Evolutionary conservation across 2,329 filamentous ascomycete species (phyloP).

Genomic region (Pezizomycotina sp.): DNA sequence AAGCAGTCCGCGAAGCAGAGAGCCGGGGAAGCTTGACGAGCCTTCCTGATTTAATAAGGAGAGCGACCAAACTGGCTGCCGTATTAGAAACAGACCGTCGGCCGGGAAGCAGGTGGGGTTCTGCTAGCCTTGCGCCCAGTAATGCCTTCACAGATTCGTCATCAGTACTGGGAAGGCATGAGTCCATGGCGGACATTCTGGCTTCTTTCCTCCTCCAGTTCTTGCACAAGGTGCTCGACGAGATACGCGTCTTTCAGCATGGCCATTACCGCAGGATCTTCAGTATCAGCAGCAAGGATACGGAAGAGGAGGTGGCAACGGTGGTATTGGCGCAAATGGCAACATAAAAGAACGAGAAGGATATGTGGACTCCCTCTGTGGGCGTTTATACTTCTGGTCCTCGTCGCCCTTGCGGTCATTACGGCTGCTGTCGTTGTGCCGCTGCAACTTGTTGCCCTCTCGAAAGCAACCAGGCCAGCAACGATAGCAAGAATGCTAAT

Average conservation of each 20-base stretch:
- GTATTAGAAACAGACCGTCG: slow-evolving; percentile 72
- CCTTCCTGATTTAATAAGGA: slow-evolving; percentile 72
- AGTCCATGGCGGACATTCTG: slow-evolving; percentile 47
- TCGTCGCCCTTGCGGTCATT: slow-evolving; percentile 55
- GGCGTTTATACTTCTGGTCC: slow-evolving; percentile 49
- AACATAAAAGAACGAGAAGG: slow-evolving; percentile 39
- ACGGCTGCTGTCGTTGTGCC: slow-evolving; percentile 73
- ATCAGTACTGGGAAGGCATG: slow-evolving; percentile 31
- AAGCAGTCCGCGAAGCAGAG: slow-evolving; percentile 65
- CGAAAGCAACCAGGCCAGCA: slow-evolving; percentile 29
- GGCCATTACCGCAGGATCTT: slow-evolving; percentile 22
- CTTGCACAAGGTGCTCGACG: slow-evolving; percentile 27
- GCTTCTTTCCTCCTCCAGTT: slow-evolving; percentile 46
- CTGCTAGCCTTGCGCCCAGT: slow-evolving; percentile 23
- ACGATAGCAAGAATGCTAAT: too few species aligned
- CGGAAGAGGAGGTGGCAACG: slow-evolving; percentile 27
- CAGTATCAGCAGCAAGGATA: slow-evolving; percentile 31
- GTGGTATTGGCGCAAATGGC: too few species aligned
- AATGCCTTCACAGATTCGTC: slow-evolving; percentile 22
- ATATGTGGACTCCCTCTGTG: slow-evolving; percentile 77
- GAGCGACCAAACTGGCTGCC: slow-evolving; percentile 70
- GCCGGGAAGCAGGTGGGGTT: slow-evolving; percentile 36
- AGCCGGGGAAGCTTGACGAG: slow-evolving; percentile 80
- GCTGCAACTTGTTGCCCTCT: slow-evolving; percentile 44
- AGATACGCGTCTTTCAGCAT: slow-evolving; percentile 19